These are phyloP conservation scores for Geotrichum ghanense DNA, from an alignment of 805 yeast species.

Conservation along the genomic window DNA sequence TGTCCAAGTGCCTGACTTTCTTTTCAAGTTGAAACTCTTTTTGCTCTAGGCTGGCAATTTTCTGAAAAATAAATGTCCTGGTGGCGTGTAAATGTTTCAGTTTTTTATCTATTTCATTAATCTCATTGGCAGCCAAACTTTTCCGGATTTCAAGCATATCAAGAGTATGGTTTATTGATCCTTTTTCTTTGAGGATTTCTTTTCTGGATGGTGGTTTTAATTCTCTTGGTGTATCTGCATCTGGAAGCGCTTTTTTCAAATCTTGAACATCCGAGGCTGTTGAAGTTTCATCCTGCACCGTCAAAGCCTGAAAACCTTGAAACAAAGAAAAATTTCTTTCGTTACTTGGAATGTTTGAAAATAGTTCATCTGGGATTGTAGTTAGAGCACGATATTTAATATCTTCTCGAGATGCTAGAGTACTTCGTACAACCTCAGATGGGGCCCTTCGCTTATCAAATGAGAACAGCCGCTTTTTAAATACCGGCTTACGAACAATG, in stretches of 20 bases:
- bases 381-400: slow-evolving; percentile 38
- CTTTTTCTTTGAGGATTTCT: slow-evolving; percentile 29
- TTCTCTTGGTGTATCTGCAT: slow-evolving; percentile 32
- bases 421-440: slow-evolving; percentile 22
- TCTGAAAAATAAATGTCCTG: slow-evolving; percentile 44
- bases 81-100: slow-evolving; percentile 39
- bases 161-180: slow-evolving; percentile 33
- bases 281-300: slow-evolving; percentile 7
- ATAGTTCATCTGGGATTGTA: slow-evolving; percentile 49
- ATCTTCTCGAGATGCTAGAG: slow-evolving; percentile 23
- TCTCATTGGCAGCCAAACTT: slow-evolving; percentile 52
- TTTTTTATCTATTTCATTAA: slow-evolving; percentile 49
- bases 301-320: slow-evolving; percentile 54
- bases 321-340: slow-evolving; percentile 37
- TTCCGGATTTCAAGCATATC: slow-evolving; percentile 52
- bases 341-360: slow-evolving; percentile 39
- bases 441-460: slow-evolving; percentile 22
- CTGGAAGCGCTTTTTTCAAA: slow-evolving; percentile 19
- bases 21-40: slow-evolving; percentile 47
- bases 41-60: slow-evolving; percentile 49
- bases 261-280: slow-evolving; percentile 14
- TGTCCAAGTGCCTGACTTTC: slow-evolving; percentile 9
- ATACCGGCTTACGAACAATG: slow-evolving; percentile 28
- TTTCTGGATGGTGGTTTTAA: slow-evolving; percentile 31
- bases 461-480: slow-evolving; percentile 30